Evolutionary conservation across 2,329 filamentous ascomycete genomes (phyloP).

Genomic region (Calonectria hongkongensis): DNA sequence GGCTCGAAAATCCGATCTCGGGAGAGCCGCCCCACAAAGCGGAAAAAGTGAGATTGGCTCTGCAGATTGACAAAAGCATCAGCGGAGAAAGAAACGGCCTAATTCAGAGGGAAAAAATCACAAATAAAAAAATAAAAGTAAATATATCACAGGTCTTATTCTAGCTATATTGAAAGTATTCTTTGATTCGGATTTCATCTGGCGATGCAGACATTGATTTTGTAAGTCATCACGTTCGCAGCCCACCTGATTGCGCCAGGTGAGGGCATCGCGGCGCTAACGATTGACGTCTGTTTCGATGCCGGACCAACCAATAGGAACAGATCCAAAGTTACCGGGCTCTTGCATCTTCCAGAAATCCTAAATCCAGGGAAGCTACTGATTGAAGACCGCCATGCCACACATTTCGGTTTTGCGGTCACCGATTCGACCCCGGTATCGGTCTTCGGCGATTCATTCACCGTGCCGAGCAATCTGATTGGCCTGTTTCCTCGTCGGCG

Average conservation of each 20-base stretch:
- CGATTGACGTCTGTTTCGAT: background rate
- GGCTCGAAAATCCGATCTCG: slow-evolving; percentile 4
- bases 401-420: background rate
- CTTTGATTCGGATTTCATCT: background rate
- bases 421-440: background rate
- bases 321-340: background rate
- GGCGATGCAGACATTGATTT: background rate
- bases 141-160: background rate
- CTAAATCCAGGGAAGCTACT: background rate
- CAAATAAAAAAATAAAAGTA: background rate
- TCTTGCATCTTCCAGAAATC: background rate
- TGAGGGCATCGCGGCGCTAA: background rate
- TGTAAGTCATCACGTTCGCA: background rate
- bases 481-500: background rate
- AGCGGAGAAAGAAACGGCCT: background rate
- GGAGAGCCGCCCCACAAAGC: slow-evolving; percentile 8
- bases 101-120: background rate
- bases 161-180: background rate
- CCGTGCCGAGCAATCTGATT: background rate
- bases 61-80: background rate
- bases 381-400: background rate
- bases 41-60: background rate
- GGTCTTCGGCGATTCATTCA: background rate
- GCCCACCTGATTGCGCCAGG: background rate
- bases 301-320: background rate